Conservation (phyloP, 306 rosid species). For the Morella rubra region DNA sequence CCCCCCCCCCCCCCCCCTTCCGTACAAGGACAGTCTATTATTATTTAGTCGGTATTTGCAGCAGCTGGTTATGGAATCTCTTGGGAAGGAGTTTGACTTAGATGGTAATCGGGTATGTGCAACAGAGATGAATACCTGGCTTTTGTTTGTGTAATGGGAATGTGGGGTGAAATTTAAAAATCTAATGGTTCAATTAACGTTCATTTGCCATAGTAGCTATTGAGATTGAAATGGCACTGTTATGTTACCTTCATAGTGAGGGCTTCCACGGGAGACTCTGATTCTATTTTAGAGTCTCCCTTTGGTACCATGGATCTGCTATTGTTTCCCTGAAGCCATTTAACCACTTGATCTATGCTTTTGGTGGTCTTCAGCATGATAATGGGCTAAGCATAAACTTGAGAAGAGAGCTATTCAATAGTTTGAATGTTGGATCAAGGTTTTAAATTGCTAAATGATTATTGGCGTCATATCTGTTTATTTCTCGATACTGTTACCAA, state of each 20-base stretch:
- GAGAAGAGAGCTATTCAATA: neutral
- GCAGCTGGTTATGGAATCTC: constrained; percentile 98
- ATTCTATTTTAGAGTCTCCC: neutral
- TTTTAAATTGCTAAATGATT: neutral
- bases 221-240: neutral
- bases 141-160: constrained; percentile 7
- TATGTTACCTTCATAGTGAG: neutral
- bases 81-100: constrained; percentile 98
- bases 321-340: neutral
- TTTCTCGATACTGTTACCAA: neutral
- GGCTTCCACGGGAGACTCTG: neutral
- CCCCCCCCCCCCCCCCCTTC: too few relatives aligned
- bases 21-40: constrained; percentile 89
- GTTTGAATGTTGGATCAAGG: neutral
- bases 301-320: neutral
- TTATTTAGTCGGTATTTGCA: constrained; percentile 95
- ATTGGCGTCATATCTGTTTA: neutral
- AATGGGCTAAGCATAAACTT: neutral
- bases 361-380: neutral
- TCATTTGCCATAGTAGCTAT: neutral
- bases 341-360: neutral
- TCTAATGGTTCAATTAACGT: constrained; percentile 1
- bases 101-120: constrained; percentile 87
- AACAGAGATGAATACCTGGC: constrained; percentile 5
- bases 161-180: constrained; percentile 3